Evolutionary conservation across 768 basidiomycete genomes (phyloP).

Genomic region (Chalciporus pseudorubinellus): DNA sequence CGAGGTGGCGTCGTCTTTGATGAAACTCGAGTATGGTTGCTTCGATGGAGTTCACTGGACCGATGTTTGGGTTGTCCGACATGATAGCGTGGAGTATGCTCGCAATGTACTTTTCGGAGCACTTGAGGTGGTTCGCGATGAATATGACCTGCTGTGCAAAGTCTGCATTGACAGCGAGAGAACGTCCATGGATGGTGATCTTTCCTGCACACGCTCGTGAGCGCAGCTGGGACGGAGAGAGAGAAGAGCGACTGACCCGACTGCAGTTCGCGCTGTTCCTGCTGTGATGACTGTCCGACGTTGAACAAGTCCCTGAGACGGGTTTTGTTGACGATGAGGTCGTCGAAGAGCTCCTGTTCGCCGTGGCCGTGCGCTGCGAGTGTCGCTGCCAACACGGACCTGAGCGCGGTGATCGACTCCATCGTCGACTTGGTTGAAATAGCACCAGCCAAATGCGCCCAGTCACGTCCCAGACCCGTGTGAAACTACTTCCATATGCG

Average conservation of each 20-base stretch:
- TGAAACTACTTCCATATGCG: slow-evolving; percentile 2
- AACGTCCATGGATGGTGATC: slow-evolving; percentile 57
- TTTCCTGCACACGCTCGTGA: slow-evolving; percentile 50
- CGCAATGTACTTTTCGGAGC: slow-evolving; percentile 80
- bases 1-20: slow-evolving; percentile 62
- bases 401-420: slow-evolving; percentile 59
- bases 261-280: slow-evolving; percentile 72
- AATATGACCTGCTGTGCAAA: slow-evolving; percentile 77
- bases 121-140: slow-evolving; percentile 75
- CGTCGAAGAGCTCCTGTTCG: slow-evolving; percentile 76
- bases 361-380: slow-evolving; percentile 48
- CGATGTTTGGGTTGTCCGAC: slow-evolving; percentile 61
- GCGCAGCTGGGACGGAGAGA: neutral
- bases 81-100: slow-evolving; percentile 64
- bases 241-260: slow-evolving; percentile 42
- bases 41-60: slow-evolving; percentile 58
- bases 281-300: slow-evolving; percentile 55
- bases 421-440: slow-evolving; percentile 32
- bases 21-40: slow-evolving; percentile 67
- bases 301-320: slow-evolving; percentile 64
- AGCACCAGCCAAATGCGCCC: neutral
- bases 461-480: neutral
- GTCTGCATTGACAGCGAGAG: slow-evolving; percentile 73
- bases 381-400: slow-evolving; percentile 48
- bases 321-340: slow-evolving; percentile 64